Base-by-base conservation (phyloP, 1,139 yeast genomes). In the Sugiyamaella grinbergsii region DNA sequence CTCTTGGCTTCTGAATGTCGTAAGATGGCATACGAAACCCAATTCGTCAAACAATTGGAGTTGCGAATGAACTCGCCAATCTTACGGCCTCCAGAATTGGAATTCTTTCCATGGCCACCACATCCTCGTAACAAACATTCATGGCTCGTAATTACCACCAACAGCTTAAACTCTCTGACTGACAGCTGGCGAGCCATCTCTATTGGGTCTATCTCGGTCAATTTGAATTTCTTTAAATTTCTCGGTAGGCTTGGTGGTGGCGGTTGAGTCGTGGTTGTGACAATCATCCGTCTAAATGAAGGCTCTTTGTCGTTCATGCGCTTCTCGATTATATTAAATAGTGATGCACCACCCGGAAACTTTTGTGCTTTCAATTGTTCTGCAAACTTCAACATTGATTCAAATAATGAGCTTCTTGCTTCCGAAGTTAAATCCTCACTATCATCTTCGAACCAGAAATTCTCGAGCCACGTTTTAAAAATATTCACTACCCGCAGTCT, bases 131-230 rank as follows among this genome's bases (percentile, higher is more conserved):
- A 82, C 47, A 91, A 71, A 62, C 95, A 83, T 58, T 93, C 95
- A 62, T 79, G 80, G 50, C 83, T 81, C 15, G 84, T 78, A 45
- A 93, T 86, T 53, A 79, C 76, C 40, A 81, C 74, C 66, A 85
- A 91, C 34, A 83, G 70, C 42, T 76, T 78, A 62, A 83, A 87
- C 64, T 90, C 96, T 50, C 84, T 74, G n/a, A 89, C 67, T 0
- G 96, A 86, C 51, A 93, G 71, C 67, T 91, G 98, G 42, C 93
- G 76, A 0, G 97, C 96, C 61, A 89, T 75, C 58, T 85, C 94
- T 49, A 79, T 71, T 37, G 88, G 80, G 58, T 87, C 93, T 53
- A 89, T 79, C 54, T 88, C 95, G 19, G 59, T 52, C 26, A 63
- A 52, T 42, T 60, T 58, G 52, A 61, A 53, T 46, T 59, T 59